Evolutionary conservation across 2,329 filamentous ascomycete species (phyloP).

Genomic region (Aureobasidium musti): DNA sequence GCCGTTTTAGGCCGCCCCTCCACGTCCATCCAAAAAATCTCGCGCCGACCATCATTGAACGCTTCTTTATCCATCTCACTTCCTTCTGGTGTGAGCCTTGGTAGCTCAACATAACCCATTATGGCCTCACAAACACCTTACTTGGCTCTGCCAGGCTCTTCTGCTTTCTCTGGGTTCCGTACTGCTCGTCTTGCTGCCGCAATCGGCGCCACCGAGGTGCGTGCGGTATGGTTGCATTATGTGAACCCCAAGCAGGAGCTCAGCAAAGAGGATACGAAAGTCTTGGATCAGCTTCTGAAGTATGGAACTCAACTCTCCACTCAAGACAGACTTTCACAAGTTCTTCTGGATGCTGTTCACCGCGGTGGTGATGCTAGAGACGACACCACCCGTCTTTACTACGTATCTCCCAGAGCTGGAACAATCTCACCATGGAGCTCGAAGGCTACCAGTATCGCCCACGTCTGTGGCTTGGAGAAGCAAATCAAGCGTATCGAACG

Average conservation of each 20-base stretch:
- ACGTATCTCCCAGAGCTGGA: conserved; percentile 75
- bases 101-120: conserved; percentile 19
- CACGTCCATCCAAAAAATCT: conserved; percentile 27
- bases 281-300: conserved; percentile 61
- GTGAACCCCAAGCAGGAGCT: conserved; percentile 49
- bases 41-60: conserved; percentile 22
- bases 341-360: conserved; percentile 50
- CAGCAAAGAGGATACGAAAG: conserved; percentile 50
- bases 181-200: conserved; percentile 49
- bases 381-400: conserved; percentile 60
- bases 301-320: conserved; percentile 59
- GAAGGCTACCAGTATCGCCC: conserved; percentile 89
- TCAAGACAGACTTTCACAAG: conserved; percentile 48
- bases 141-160: conserved; percentile 53
- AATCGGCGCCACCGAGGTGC: conserved; percentile 51
- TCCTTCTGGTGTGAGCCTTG: conserved; percentile 29
- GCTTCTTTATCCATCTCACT: conserved; percentile 20
- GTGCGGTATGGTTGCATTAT: conserved; percentile 56
- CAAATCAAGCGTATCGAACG: conserved; percentile 80
- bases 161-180: conserved; percentile 58
- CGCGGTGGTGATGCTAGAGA: conserved; percentile 55
- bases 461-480: conserved; percentile 79
- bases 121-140: conserved; percentile 38
- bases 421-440: conserved; percentile 96
- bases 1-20: conserved; percentile 13